Percentiles rank a stretch among this genome's conserved stretches.
phyloP scores from a whole-genome alignment of 2,329 filamentous ascomycete species.

The Cercospora canescens region DNA sequence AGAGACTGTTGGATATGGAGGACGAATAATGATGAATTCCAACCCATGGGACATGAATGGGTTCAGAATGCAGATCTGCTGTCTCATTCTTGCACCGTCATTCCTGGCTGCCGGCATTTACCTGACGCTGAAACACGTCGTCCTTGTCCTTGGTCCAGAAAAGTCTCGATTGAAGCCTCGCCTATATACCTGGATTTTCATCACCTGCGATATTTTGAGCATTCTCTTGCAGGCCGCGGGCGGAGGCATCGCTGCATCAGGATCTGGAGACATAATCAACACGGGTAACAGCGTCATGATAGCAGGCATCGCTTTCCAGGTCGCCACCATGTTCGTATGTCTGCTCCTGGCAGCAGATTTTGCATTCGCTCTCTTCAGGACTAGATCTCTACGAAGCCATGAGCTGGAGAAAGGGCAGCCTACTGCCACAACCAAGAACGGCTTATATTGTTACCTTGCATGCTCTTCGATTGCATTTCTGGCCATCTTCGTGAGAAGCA shows the following conservation, averaged over 20 bases:
- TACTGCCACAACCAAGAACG: not conserved
- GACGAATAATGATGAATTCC: slow-evolving; percentile 43
- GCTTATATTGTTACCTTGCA: slow-evolving; percentile 46
- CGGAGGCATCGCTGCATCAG: slow-evolving; percentile 43
- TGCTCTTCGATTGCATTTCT: slow-evolving; percentile 59
- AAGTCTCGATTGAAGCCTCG: slow-evolving; percentile 44
- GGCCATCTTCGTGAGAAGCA: slow-evolving; percentile 64
- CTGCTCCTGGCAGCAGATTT: slow-evolving; percentile 45
- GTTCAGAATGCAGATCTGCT: slow-evolving; percentile 47
- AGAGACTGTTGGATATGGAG: slow-evolving; percentile 46
- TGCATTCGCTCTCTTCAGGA: slow-evolving; percentile 25
- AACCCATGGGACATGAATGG: slow-evolving; percentile 45
- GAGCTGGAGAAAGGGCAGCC: slow-evolving; percentile 36
- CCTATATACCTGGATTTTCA: slow-evolving; percentile 53
- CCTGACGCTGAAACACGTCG: slow-evolving; percentile 49
- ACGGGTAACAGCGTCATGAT: slow-evolving; percentile 48
- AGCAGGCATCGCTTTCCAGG: slow-evolving; percentile 47
- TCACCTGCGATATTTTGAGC: slow-evolving; percentile 50
- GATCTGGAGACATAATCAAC: slow-evolving; percentile 37
- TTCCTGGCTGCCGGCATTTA: slow-evolving; percentile 51
- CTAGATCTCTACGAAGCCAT: slow-evolving; percentile 4
- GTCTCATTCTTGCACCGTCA: slow-evolving; percentile 45
- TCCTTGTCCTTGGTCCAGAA: slow-evolving; percentile 45
- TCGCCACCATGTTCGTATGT: slow-evolving; percentile 46
- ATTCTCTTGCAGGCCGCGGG: slow-evolving; percentile 48